Conservation (phyloP, 257 asterid genomes). For the Euphrasia confusa region DNA sequence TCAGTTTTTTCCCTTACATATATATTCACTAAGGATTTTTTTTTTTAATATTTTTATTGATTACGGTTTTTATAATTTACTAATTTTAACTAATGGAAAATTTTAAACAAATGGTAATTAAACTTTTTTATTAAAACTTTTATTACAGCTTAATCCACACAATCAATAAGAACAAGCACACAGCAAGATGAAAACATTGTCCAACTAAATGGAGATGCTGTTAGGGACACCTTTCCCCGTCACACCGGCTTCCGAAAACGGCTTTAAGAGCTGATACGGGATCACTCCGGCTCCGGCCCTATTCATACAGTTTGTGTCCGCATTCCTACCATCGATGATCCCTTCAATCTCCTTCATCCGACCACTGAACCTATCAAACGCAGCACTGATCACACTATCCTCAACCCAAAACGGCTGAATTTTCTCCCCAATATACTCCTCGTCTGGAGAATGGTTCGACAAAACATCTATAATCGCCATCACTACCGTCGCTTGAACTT, state of each 20-base stretch:
- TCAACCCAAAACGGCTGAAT: constrained; percentile 44
- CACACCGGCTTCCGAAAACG: constrained; percentile 62
- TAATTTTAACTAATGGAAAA: too few relatives aligned
- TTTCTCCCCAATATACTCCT: constrained; percentile 55
- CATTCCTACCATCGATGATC: constrained; percentile 55
- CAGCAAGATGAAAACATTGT: too few relatives aligned
- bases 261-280: constrained; percentile 71
- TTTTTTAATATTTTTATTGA: too few relatives aligned
- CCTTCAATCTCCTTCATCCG: constrained; percentile 59
- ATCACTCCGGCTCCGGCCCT: constrained; percentile 70
- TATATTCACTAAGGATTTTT: too few relatives aligned
- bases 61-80: too few relatives aligned
- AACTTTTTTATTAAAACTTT: too few relatives aligned
- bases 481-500: constrained; percentile 47
- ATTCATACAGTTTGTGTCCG: constrained; percentile 30
- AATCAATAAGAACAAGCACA: too few relatives aligned
- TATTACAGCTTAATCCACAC: too few relatives aligned
- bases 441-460: constrained; percentile 78
- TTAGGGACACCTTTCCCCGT: constrained; percentile 75
- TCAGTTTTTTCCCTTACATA: too few relatives aligned
- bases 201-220: constrained; percentile 62
- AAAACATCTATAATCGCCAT: constrained; percentile 57
- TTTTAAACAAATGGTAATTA: too few relatives aligned
- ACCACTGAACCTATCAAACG: constrained; percentile 47
- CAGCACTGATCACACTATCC: constrained; percentile 34